These are phyloP conservation scores for Prunus campanulata DNA, from an alignment of 306 rosid genomes.

Conservation along the genomic window DNA sequence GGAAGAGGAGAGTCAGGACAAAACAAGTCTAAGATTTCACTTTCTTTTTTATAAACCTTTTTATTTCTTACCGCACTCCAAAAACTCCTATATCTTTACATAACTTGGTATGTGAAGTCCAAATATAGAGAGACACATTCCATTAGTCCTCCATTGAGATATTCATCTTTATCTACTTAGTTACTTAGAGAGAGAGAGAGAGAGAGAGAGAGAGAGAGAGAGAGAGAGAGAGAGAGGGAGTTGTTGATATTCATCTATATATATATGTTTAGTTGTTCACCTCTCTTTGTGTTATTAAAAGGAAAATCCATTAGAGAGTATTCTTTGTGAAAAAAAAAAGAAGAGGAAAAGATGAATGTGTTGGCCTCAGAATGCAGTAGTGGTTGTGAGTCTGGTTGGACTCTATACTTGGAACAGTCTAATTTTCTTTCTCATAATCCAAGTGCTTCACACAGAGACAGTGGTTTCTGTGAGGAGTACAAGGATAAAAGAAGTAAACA, in stretches of 20 bases:
- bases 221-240: conserved; percentile 10
- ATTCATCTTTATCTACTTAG: background rate
- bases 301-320: conserved; percentile 19
- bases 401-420: conserved; percentile 80
- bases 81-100: conserved; percentile 19
- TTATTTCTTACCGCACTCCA: conserved; percentile 28
- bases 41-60: conserved; percentile 11
- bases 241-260: conserved; percentile 22
- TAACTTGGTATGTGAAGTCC: conserved; percentile 26
- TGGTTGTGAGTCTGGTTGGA: conserved; percentile 98
- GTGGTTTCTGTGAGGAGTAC: conserved; percentile 27
- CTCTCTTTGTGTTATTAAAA: conserved; percentile 31
- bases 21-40: conserved; percentile 50
- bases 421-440: conserved; percentile 29
- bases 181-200: background rate
- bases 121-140: conserved; percentile 23
- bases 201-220: conserved; percentile 10
- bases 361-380: conserved; percentile 73
- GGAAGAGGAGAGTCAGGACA: conserved; percentile 49
- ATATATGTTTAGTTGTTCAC: background rate
- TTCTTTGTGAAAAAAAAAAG: background rate
- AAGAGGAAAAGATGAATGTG: conserved; percentile 46
- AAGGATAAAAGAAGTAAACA: conserved; percentile 15
- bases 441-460: conserved; percentile 36
- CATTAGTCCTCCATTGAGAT: background rate